Base-by-base conservation (phyloP, 306 rosid species). In the Senna siamea region DNA sequence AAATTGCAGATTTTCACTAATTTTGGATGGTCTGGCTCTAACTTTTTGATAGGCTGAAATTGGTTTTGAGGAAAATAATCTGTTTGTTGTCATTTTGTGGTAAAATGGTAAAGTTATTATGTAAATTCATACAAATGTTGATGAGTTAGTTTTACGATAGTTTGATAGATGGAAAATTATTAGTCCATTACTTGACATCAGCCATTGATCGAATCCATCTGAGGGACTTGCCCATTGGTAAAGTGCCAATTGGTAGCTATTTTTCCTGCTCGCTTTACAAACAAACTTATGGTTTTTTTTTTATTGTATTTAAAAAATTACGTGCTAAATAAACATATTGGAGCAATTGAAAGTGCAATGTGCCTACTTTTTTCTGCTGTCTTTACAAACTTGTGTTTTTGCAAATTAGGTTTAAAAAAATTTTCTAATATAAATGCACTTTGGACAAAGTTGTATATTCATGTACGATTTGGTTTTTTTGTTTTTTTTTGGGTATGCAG, bases 401-500 rank as follows among this genome's bases (percentile, higher is more conserved):
- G 61, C 13, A 69, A 76, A 72, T 30, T 72, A 20, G 81, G 53
- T 57, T 69, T 50, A 32, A n/a, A 18, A 26, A 26, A 58, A 14
- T 72, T 60, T 37, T 9, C 9, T 17, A 9, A 0, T 37, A 37
- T 5, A 58, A 66, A 19, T 51, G 30, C 2, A 26, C 2, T 26
- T 51, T 34, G 70, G 50, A 28, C 19, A 5, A 44, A 43, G 19
- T 72, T 72, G 30, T 28, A 0, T 72, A 11, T 54, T 54, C 62
- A 43, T 44, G 43, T 61, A 63, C 48, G 75, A 69, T 62, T 17
- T 73, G 58, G 37, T 73, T 73, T 70, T 58, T 72, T 69, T 77
- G 30, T 73, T 73, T 67, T 73, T 58, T 72, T 69, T 77, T 55
- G 60, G 46, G 76, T 54, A 59, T 81, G 79, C 92, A 95, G 99